Evolutionary conservation across 352 stramenopile genomes (phyloP).

Genomic region (Aphanomyces cochlioides): DNA sequence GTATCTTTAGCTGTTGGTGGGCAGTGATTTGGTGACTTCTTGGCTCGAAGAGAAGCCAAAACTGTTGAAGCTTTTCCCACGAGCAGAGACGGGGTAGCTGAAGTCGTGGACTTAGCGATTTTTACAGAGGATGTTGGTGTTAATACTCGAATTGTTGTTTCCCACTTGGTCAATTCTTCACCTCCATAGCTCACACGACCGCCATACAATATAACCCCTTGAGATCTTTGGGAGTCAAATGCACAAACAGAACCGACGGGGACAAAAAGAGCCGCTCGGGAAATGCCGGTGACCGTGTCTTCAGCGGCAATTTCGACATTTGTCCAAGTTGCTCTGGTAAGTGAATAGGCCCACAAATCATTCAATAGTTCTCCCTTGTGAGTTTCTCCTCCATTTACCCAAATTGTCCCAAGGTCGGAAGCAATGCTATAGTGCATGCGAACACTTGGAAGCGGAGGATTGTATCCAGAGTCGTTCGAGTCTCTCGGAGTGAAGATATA

Average conservation of each 20-base stretch:
- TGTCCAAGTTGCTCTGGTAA: constrained; percentile 62
- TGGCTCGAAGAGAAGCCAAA: constrained; percentile 1
- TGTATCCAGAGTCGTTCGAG: constrained; percentile 39
- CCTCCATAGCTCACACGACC: background rate
- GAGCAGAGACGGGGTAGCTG: background rate
- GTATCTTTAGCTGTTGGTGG: constrained; percentile 50
- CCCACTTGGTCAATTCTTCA: constrained; percentile 4
- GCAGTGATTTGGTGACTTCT: constrained; percentile 45
- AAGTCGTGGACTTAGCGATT: background rate
- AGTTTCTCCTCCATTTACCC: constrained; percentile 64
- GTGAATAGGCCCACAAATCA: constrained; percentile 79
- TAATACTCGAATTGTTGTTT: constrained; percentile 13
- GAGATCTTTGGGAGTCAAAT: background rate
- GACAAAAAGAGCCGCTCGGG: constrained; percentile 45
- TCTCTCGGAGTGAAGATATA: constrained; percentile 49
- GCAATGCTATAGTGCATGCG: constrained; percentile 66
- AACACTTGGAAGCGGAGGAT: constrained; percentile 47
- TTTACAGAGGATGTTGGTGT: background rate
- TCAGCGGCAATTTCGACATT: constrained; percentile 50
- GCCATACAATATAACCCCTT: constrained; percentile 1
- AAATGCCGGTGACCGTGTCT: constrained; percentile 45
- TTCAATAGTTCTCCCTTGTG: constrained; percentile 45
- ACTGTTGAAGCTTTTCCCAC: constrained; percentile 22
- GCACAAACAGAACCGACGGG: constrained; percentile 35
- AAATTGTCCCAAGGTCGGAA: constrained; percentile 75